These are phyloP conservation scores for Cucumis variabilis DNA, from an alignment of 331 rosid genomes.

Conservation along the genomic window DNA sequence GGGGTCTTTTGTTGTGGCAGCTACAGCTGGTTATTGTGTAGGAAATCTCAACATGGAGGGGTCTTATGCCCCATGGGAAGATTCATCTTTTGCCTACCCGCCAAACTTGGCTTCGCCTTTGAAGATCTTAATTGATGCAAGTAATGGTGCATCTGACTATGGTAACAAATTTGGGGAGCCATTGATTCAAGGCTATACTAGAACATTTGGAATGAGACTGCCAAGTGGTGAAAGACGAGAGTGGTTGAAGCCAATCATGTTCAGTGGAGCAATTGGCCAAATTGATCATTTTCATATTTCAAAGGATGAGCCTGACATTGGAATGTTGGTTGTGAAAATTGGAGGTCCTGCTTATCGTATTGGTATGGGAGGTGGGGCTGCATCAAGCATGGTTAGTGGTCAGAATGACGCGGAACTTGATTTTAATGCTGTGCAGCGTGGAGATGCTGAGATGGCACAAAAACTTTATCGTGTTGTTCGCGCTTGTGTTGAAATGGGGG, in stretches of 20 bases:
- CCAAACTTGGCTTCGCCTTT: conserved; percentile 87
- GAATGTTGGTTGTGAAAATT: conserved; percentile 89
- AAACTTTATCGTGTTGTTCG: conserved; percentile 93
- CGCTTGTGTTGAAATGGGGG: conserved; percentile 94
- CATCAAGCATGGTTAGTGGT: conserved; percentile 96
- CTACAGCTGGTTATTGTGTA: conserved; percentile 95
- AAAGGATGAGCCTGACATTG: conserved; percentile 87
- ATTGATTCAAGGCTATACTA: conserved; percentile 86
- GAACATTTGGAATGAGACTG: conserved; percentile 93
- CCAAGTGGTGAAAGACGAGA: conserved; percentile 92
- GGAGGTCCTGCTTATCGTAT: conserved; percentile 98
- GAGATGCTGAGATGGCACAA: conserved; percentile 98
- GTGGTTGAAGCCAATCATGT: conserved; percentile 98
- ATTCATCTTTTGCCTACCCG: conserved; percentile 77
- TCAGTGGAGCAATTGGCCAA: conserved; percentile 91
- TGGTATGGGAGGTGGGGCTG: conserved; percentile 99
- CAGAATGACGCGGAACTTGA: conserved; percentile 90
- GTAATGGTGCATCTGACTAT: conserved; percentile 94
- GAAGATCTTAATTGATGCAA: conserved; percentile 84
- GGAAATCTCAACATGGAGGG: conserved; percentile 82
- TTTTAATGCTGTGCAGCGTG: conserved; percentile 95
- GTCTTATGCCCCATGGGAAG: conserved; percentile 92
- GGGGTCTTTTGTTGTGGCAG: conserved; percentile 85
- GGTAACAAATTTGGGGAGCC: conserved; percentile 99
- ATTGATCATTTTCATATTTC: conserved; percentile 80